Evolutionary conservation across 2,329 filamentous ascomycete species (phyloP), one percentile per base, ranked within the genome.

Genomic region (Blumeria graminis): DNA sequence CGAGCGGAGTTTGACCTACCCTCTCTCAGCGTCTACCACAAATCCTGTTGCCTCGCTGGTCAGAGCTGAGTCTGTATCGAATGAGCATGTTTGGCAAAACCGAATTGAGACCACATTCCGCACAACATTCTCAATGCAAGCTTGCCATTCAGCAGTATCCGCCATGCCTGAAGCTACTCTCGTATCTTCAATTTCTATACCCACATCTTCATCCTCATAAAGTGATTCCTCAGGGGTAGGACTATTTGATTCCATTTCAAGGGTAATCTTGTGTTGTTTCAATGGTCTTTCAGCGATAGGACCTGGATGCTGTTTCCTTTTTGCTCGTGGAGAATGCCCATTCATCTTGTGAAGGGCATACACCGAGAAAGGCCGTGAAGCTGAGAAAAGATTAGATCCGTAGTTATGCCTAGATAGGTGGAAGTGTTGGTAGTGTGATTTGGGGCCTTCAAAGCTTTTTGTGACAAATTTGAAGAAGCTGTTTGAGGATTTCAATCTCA

Each of bases 41-140:
- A 98, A 98, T 7, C 92, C 92, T 0, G 92, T 98, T 3, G 92
- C 92, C 71, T 98, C 92, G 65, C 88, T 95, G 16, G 87, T 87
- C 68, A 94, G 76, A 6, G 92, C 92, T 33, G 86, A 74, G 64
- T 98, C 92, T n/a, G 92, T 96, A 68, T 98, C 92, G 68, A 98
- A 98, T 28, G 90, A 89, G 68, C 86, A 94, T 0, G 92, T 95
- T 74, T 95, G 88, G 68, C 90, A 96, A 72, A 98, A 98, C 62
- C 94, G 85, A 65, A 98, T 96, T n/a, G 90, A 94, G 54, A 98
- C 92, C 16, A 96, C 92, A 63, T 89, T 94, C 67, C 84, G 82
- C 56, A 98, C 89, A 3, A 98, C 92, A 59, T 81, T 83, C 69
- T 95, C 89, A 59, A 96, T 94, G 0, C 89, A 95, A 55, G 82